A percentile compares a stretch with the other conserved stretches of the same genome.
These are phyloP conservation scores for Spathaspora gorwiae DNA, from an alignment of 805 yeast species.

Conservation along the genomic window DNA sequence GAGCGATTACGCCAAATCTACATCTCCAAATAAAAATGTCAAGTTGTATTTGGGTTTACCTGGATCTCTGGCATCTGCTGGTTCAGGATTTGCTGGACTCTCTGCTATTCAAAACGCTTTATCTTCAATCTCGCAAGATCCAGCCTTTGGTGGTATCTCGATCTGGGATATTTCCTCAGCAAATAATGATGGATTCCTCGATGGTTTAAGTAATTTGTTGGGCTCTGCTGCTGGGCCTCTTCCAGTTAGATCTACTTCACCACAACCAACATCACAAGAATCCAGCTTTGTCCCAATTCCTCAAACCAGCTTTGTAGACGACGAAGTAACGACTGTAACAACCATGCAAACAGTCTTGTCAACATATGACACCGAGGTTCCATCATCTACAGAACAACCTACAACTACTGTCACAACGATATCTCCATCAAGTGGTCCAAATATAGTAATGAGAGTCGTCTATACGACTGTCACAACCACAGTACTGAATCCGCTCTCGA, in stretches of 20 bases:
- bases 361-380: background rate
- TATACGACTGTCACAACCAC: background rate
- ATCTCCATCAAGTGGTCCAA: background rate
- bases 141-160: constrained; percentile 34
- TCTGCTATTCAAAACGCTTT: constrained; percentile 13
- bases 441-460: background rate
- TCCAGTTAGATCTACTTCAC: too few species aligned
- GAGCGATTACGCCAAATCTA: constrained; percentile 56
- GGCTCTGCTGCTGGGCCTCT: background rate
- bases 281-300: background rate
- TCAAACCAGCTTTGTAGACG: background rate
- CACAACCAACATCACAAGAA: background rate
- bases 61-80: constrained; percentile 51
- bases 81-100: constrained; percentile 39
- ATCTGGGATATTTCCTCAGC: constrained; percentile 36
- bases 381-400: background rate
- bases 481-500: too few species aligned
- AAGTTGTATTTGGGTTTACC: constrained; percentile 76
- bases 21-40: constrained; percentile 62
- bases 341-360: background rate
- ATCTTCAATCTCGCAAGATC: constrained; percentile 13
- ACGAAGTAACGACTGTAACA: background rate
- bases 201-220: constrained; percentile 1
- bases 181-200: background rate
- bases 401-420: background rate